Evolutionary conservation across 1,139 yeast species (phyloP), one percentile per base, ranked within the genome.

Genomic region (Geotrichum aggregatum): DNA sequence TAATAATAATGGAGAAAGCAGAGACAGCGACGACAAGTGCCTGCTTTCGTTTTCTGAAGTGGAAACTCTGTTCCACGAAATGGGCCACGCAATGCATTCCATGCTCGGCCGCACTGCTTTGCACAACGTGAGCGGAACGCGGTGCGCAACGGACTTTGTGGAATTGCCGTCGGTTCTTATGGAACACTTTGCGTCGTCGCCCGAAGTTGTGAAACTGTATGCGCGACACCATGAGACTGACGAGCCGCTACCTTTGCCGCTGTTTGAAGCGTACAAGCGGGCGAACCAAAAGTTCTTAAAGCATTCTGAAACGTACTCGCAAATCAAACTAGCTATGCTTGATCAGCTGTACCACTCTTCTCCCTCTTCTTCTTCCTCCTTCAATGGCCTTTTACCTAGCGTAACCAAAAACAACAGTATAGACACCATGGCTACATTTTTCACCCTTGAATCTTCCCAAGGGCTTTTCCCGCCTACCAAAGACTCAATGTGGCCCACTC

Each of bases 71-170:
- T 92, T 94, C 72, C 99, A 92, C 69, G 99, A 92, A 69, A 89
- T 92, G 96, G 99, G 99, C 0, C 99, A 92, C 70, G 98, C 98
- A 1, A 86, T 92, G 82, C 98, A 92, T 67, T 88, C 97, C 5
- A 91, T 92, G 97, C 73, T 92, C 28, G 98, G 98, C 0, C 76
- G 92, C 56, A 92, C 98, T 0, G 77, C 83, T 45, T 72, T 92
- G 48, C 98, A 94, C 65, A 94, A 91, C 65, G 84, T 92, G 14
- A 84, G 95, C 22, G 98, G 99, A 1, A 92, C 98, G 0, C 76
- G 99, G 56, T 92, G 98, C 65, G 87, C 89, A 6, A 88, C 98
- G 0, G 98, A 92, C 67, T 92, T 92, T 71, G 98, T 94, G 31
- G 98, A 92, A 67, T 72, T 92, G 45, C 99, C 99, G 0, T 88